These are phyloP conservation scores for Castanopsis chinensis DNA, from an alignment of 306 rosid species.

Conservation along the genomic window DNA sequence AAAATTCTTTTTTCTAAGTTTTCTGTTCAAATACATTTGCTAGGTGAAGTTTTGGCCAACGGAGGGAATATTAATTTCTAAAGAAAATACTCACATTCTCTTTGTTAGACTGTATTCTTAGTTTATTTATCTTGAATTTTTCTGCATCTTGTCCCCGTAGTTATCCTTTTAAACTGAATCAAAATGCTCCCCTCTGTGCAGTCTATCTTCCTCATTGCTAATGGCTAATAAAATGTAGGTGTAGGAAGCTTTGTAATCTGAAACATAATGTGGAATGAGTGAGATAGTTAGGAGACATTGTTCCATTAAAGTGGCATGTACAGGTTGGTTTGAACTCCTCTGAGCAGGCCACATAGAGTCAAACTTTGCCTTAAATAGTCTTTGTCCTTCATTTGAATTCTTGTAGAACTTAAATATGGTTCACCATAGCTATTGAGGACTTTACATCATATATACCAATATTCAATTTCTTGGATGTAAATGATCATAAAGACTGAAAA, in stretches of 20 bases:
- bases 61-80: not conserved
- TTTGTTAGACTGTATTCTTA: not conserved
- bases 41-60: not conserved
- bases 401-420: not conserved
- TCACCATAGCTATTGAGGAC: not conserved
- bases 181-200: not conserved
- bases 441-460: not conserved
- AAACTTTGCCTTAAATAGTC: not conserved
- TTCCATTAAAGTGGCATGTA: slow-evolving; percentile 4
- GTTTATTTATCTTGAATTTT: not conserved
- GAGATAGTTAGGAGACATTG: not conserved
- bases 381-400: not conserved
- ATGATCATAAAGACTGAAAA: not conserved
- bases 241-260: not conserved
- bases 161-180: not conserved
- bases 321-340: not conserved
- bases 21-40: not conserved
- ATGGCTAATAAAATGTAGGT: not conserved
- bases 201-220: not conserved
- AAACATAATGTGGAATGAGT: not conserved
- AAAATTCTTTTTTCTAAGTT: not conserved
- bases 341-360: slow-evolving; percentile 2
- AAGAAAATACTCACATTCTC: not conserved
- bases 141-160: not conserved
- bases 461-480: not conserved